Conservation (phyloP, 2,329 filamentous ascomycete species). For the Colletotrichum liriopes region DNA sequence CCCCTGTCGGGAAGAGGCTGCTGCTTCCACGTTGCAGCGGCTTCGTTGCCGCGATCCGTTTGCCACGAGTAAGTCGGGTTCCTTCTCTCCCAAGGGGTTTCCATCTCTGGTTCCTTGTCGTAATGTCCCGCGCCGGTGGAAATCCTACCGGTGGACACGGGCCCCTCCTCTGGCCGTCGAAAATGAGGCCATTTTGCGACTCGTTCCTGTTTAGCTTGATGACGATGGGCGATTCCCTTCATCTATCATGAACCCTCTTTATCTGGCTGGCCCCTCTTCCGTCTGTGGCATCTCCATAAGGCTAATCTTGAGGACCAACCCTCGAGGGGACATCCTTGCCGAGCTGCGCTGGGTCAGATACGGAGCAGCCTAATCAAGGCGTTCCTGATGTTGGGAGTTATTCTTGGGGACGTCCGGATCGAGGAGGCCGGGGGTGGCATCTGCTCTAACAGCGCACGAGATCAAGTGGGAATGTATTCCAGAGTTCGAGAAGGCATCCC, state of each 20-base stretch:
- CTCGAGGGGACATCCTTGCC: background rate
- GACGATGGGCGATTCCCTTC: slow-evolving; percentile 13
- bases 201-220: slow-evolving; percentile 14
- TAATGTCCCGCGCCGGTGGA: background rate
- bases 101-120: background rate
- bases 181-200: slow-evolving; percentile 18
- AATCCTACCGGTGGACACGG: background rate
- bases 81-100: background rate
- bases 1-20: background rate
- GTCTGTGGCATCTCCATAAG: background rate
- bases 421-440: background rate
- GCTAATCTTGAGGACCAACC: background rate
- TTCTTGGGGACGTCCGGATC: background rate
- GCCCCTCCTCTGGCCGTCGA: background rate
- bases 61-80: background rate
- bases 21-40: slow-evolving; percentile 2
- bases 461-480: background rate
- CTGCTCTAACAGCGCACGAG: background rate
- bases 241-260: slow-evolving; percentile 7
- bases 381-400: background rate
- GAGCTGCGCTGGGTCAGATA: background rate
- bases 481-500: background rate
- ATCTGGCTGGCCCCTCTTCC: background rate
- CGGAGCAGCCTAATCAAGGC: background rate
- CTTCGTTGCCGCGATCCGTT: background rate